A percentile compares a stretch with the other conserved stretches of the same genome.
Evolutionary conservation across 805 yeast genomes (phyloP).

Genomic region (Wickerhamiella kurtzmanii): DNA sequence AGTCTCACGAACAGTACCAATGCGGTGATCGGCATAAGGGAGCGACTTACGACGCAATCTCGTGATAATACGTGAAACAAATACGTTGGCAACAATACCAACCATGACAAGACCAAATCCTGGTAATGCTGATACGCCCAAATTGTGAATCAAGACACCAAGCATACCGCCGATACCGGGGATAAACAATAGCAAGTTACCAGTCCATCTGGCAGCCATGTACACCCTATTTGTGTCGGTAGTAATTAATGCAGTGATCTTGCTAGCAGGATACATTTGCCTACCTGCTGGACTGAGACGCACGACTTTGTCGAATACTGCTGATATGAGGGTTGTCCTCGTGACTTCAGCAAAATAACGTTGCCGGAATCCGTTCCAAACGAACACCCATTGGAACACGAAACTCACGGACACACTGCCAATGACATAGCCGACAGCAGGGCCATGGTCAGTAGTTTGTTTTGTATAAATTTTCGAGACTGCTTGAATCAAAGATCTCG

Average conservation of each 20-base stretch:
- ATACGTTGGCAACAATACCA: constrained; percentile 31
- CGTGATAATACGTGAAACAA: constrained; percentile 40
- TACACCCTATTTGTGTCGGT: constrained; percentile 75
- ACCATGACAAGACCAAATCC: constrained; percentile 44
- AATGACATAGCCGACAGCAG: constrained; percentile 65
- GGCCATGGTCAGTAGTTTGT: constrained; percentile 25
- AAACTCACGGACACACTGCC: constrained; percentile 50
- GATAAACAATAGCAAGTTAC: constrained; percentile 11
- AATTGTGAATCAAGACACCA: constrained; percentile 47
- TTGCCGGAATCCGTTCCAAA: constrained; percentile 51
- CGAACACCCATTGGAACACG: constrained; percentile 35
- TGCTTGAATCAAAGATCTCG: constrained; percentile 13
- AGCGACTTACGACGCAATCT: constrained; percentile 44
- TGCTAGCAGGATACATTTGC: constrained; percentile 50
- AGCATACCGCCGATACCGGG: constrained; percentile 33
- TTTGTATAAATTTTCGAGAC: constrained; percentile 14
- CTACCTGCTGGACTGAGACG: constrained; percentile 43
- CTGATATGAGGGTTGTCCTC: constrained; percentile 58
- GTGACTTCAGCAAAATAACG: constrained; percentile 55
- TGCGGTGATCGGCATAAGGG: constrained; percentile 60
- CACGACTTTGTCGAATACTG: constrained; percentile 56
- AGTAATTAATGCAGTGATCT: constrained; percentile 63
- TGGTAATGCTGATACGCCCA: constrained; percentile 61
- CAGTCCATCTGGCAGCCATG: constrained; percentile 26
- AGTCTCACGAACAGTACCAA: constrained; percentile 63